Percentiles rank a stretch among this genome's conserved stretches.
These are phyloP conservation scores for Coleophoma crateriformis DNA, from an alignment of 2,329 filamentous ascomycete genomes.

Conservation along the genomic window DNA sequence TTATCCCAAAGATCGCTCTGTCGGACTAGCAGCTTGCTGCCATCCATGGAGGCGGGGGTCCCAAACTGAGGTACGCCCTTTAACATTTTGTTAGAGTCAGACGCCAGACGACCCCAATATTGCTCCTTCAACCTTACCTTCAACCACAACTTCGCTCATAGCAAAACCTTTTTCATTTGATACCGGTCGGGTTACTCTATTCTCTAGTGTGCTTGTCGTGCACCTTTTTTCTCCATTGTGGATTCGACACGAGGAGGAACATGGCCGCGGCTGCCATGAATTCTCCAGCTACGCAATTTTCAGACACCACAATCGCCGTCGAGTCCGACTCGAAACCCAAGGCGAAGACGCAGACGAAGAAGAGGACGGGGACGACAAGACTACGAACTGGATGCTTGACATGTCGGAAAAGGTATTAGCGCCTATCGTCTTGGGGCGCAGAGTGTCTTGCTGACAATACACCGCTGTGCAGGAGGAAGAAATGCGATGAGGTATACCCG, in stretches of 20 bases:
- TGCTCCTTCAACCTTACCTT: too few relatives aligned
- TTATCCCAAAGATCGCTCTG: too few relatives aligned
- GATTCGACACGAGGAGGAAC: neutral
- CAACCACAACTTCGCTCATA: too few relatives aligned
- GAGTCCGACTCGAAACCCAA: neutral
- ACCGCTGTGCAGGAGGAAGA: neutral
- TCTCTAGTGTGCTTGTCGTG: too few relatives aligned
- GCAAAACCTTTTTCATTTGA: too few relatives aligned
- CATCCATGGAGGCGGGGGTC: too few relatives aligned
- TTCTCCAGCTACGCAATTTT: neutral
- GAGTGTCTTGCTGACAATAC: neutral
- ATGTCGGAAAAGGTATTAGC: neutral
- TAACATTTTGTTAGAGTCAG: too few relatives aligned
- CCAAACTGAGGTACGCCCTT: too few relatives aligned
- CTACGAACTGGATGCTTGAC: neutral
- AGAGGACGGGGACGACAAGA: neutral
- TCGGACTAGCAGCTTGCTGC: too few relatives aligned
- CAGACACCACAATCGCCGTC: neutral
- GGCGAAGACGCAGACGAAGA: neutral
- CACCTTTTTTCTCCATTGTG: too few relatives aligned
- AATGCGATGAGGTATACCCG: constrained; percentile 1
- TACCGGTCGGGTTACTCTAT: too few relatives aligned
- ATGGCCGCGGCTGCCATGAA: neutral
- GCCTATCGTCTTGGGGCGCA: neutral
- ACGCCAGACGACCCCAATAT: too few relatives aligned